Evolutionary conservation across 192 early-diverging fungal species (phyloP).

Genomic region (Coemansia pectinata): DNA sequence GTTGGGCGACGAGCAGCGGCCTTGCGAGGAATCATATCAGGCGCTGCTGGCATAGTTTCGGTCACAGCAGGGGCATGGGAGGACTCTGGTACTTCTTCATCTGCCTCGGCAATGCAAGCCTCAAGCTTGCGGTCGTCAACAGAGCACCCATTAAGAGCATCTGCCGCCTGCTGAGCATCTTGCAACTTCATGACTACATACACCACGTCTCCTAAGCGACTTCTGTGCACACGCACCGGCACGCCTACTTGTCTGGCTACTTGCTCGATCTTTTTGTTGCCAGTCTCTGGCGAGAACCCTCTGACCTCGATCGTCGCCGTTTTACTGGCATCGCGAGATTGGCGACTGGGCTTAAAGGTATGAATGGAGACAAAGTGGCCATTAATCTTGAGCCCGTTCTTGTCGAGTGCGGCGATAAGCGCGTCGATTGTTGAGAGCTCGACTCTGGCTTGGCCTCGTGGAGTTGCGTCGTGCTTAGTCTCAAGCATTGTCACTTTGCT

Average conservation of each 20-base stretch:
- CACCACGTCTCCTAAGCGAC: constrained; percentile 25
- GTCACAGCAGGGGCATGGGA: not conserved
- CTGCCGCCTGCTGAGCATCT: constrained; percentile 18
- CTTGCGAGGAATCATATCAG: constrained; percentile 25
- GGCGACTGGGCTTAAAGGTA: constrained; percentile 24
- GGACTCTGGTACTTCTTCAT: not conserved
- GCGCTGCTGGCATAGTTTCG: not conserved
- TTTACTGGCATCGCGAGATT: not conserved
- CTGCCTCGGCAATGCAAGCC: constrained; percentile 2
- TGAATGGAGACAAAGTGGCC: constrained; percentile 34
- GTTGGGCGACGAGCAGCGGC: constrained; percentile 20
- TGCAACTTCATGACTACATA: constrained; percentile 31
- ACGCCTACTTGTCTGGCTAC: constrained; percentile 26
- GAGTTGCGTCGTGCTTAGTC: constrained; percentile 19
- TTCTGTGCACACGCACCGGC: constrained; percentile 31
- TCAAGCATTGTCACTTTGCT: constrained; percentile 12
- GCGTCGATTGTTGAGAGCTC: constrained; percentile 15
- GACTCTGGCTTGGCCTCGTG: constrained; percentile 31
- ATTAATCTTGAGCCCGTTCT: constrained; percentile 25
- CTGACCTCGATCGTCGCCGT: constrained; percentile 20
- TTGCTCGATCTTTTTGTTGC: constrained; percentile 35
- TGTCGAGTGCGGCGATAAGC: constrained; percentile 37
- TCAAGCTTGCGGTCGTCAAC: constrained; percentile 17
- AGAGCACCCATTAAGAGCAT: constrained; percentile 17
- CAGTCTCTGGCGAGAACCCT: constrained; percentile 39